A percentile compares a stretch with the other conserved stretches of the same genome.
Evolutionary conservation across 768 basidiomycete genomes (phyloP).

Genomic region (Trametes coccinea): DNA sequence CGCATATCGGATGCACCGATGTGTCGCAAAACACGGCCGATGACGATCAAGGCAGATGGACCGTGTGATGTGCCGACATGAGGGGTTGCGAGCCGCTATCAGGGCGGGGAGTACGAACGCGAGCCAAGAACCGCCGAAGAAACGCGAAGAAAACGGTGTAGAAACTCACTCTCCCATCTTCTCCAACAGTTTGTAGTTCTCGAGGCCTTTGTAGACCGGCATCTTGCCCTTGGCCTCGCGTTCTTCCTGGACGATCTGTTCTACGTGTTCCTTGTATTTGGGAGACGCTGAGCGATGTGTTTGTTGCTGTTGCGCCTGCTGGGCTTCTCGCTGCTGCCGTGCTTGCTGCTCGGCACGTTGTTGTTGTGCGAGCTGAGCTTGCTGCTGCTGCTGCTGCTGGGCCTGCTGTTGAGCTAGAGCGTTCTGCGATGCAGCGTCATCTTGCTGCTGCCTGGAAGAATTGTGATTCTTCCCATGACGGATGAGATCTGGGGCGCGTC

Average conservation of each 20-base stretch:
- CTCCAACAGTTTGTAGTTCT: conserved; percentile 70
- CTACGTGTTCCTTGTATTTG: conserved; percentile 48
- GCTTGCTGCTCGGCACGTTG: conserved; percentile 16
- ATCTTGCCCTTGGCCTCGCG: conserved; percentile 71
- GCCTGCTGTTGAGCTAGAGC: not conserved
- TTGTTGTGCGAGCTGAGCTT: conserved; percentile 19
- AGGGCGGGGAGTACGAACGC: too few species aligned
- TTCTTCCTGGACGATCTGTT: conserved; percentile 75
- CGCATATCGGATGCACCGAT: too few species aligned
- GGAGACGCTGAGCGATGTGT: conserved; percentile 34
- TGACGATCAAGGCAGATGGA: too few species aligned
- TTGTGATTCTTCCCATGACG: conserved; percentile 52
- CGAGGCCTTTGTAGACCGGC: conserved; percentile 85
- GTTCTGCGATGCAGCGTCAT: conserved; percentile 19
- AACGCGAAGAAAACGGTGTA: not conserved
- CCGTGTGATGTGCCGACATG: too few species aligned
- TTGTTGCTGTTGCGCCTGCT: conserved; percentile 33
- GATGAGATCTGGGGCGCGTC: conserved; percentile 45
- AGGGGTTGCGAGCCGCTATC: too few species aligned
- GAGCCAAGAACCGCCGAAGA: not conserved
- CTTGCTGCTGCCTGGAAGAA: conserved; percentile 23
- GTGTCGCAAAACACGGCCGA: too few species aligned
- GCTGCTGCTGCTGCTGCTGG: conserved; percentile 11
- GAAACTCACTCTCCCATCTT: conserved; percentile 92
- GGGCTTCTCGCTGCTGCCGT: conserved; percentile 25